Evolutionary conservation across 1,284 basidiomycete genomes (phyloP), one percentile per base, ranked within the genome.

Genomic region (Puccinia sorghi): DNA sequence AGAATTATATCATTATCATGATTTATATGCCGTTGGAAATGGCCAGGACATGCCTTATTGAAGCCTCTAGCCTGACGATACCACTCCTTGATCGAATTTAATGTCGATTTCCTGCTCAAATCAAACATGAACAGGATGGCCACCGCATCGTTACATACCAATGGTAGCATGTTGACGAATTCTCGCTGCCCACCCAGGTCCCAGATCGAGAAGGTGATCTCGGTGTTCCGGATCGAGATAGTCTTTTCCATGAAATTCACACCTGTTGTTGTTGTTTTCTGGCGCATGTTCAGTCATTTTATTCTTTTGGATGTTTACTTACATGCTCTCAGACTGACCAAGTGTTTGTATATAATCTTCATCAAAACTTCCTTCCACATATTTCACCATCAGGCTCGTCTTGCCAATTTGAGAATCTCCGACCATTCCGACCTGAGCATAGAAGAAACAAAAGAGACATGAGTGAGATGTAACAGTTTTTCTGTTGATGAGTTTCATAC

Each of bases 221-320:
- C 96, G 74, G 95, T 98, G 85, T 96, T 91, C 81, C 95, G 90
- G 82, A 98, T 96, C 78, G 92, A 92, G 83, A 98, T 97, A 50
- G 94, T 94, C 88, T 97, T 97, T 87, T 97, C 95, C 95, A 98
- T 97, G 86, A 97, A 97, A 86, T 97, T 97, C 86, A 97, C 95
- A 86, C 94, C 92, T 93, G 81, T 37, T 72, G 66, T n/a, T 41
- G 13, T n/a, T 66, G 11, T 64, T 37, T 46, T 46, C 8, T 46
- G 6, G 43, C 15, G 12, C 17, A 59, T 25, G 25, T 0, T 67
- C 54, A 57, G 25, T 67, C 12, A 67, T 15, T 48, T 3, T 46
- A 22, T 9, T 46, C 59, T 61, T 7, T 63, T 41, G 1, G 4
- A 32, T 63, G 13, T 39, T 6, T 63, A 15, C 27, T 25, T 56